A percentile compares a stretch with the other conserved stretches of the same genome.
Evolutionary conservation across 345 rosid genomes (phyloP).

Genomic region (Capsella bursapastoris): DNA sequence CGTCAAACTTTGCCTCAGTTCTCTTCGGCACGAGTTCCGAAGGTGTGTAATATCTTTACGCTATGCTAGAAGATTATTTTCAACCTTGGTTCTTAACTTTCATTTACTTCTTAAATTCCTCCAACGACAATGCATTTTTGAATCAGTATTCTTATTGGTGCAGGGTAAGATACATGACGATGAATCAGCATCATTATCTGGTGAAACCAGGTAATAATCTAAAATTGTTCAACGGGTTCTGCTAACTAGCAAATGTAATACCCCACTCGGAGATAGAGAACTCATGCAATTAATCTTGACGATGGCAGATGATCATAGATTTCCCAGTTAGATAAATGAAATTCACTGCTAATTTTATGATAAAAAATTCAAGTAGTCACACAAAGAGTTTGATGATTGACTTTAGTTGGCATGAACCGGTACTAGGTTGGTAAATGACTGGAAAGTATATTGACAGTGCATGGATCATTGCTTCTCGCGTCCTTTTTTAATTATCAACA

Average conservation of each 20-base stretch:
- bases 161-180: constrained; percentile 38
- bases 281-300: constrained; percentile 20
- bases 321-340: constrained; percentile 19
- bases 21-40: constrained; percentile 76
- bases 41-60: constrained; percentile 49
- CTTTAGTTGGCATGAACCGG: neutral
- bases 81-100: neutral
- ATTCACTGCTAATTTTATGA: neutral
- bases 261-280: constrained; percentile 15
- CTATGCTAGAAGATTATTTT: neutral
- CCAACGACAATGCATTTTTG: neutral
- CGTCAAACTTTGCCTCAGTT: constrained; percentile 66
- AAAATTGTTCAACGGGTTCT: neutral
- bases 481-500: neutral
- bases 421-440: constrained; percentile 18
- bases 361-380: neutral
- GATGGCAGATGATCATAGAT: constrained; percentile 3
- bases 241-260: constrained; percentile 1
- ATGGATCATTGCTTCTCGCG: constrained; percentile 23
- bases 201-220: constrained; percentile 53
- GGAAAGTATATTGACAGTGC: constrained; percentile 12
- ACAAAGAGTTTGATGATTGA: neutral
- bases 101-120: neutral
- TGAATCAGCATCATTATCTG: constrained; percentile 38
- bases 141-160: constrained; percentile 25